Evolutionary conservation across 495 filamentous ascomycete species (phyloP).

Genomic region (Oleoguttula mirabilis): DNA sequence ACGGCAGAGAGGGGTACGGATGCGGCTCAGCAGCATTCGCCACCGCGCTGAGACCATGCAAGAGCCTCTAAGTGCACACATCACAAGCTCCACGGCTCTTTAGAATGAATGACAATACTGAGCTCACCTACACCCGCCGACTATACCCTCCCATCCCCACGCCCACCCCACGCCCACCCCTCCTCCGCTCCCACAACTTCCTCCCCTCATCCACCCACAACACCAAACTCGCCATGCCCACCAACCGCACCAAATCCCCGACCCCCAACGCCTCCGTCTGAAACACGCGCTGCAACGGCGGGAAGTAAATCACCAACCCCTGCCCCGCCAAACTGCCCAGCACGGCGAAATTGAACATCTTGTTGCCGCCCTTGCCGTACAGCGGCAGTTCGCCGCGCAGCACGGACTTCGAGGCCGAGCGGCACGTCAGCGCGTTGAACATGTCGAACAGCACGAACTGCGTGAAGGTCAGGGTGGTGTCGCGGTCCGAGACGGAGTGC

Average conservation of each 20-base stretch:
- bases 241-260: slow-evolving; percentile 56
- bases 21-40: no score
- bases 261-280: slow-evolving; percentile 79
- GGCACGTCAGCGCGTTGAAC: slow-evolving; percentile 93
- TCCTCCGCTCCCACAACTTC: slow-evolving; percentile 47
- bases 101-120: not conserved
- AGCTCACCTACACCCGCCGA: slow-evolving; percentile 34
- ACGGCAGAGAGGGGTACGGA: no score
- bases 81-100: no score
- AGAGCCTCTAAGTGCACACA: no score
- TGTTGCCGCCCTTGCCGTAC: slow-evolving; percentile 71
- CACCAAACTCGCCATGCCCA: slow-evolving; percentile 68
- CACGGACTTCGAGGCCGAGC: slow-evolving; percentile 80
- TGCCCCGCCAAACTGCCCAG: slow-evolving; percentile 73
- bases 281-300: slow-evolving; percentile 83
- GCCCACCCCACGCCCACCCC: slow-evolving; percentile 23
- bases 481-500: slow-evolving; percentile 60
- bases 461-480: slow-evolving; percentile 99
- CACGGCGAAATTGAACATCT: slow-evolving; percentile 93
- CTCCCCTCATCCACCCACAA: slow-evolving; percentile 90
- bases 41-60: no score
- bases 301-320: slow-evolving; percentile 82
- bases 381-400: slow-evolving; percentile 73
- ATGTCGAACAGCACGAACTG: slow-evolving; percentile 98
- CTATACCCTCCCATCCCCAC: slow-evolving; percentile 37